Base-by-base conservation (phyloP, 352 stramenopile species). In the Phytophthora pistaciae region DNA sequence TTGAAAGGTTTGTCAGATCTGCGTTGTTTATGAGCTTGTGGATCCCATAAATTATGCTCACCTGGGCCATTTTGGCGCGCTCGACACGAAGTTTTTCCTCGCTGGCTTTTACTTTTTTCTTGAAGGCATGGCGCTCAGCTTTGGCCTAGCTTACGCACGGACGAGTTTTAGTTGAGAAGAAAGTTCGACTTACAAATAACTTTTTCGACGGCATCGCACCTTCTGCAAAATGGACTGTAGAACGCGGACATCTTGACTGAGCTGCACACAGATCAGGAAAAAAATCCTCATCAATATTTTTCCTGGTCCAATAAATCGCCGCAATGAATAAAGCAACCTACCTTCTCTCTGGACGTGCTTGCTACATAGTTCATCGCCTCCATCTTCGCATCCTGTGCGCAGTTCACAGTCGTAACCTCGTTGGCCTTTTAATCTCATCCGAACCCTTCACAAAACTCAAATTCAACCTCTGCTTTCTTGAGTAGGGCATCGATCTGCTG, bases 181-280 rank as follows among this genome's bases (percentile, higher is more conserved):
- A 18, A 44, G 11, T 1, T 44, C 5, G 44, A 13, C 8, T 1
- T 44, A 18, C 36, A 44, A 5, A 42, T 42, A 7, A 8, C 14
- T 14, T 44, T 42, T 42, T 16, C 16, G 5, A 6, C 38, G 13
- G 38, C 16, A 1, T 14, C 52, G 11, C 42, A 90, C 83, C 72
- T 93, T 94, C 42, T 92, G 88, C 54, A 95, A 58, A 64, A 95
- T 95, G 10, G 84, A 65, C 59, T 94, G 80, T 3, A 95, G 65
- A 36, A 91, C 70, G 40, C 86, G 83, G 23, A 95, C 85, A 38
- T 95, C 88, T 56, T 93, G 83, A 0, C 83, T 80, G 20, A 95
- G 79, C 88, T 95, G 50, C 23, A 36, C 23, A 54, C 1, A 4
- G 29, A 23, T 36, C 20, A 54, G 56, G 21, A 18, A 9, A 49